These are phyloP conservation scores for Coemansia sp. DNA, from an alignment of 192 early-diverging fungal genomes.

Conservation along the genomic window DNA sequence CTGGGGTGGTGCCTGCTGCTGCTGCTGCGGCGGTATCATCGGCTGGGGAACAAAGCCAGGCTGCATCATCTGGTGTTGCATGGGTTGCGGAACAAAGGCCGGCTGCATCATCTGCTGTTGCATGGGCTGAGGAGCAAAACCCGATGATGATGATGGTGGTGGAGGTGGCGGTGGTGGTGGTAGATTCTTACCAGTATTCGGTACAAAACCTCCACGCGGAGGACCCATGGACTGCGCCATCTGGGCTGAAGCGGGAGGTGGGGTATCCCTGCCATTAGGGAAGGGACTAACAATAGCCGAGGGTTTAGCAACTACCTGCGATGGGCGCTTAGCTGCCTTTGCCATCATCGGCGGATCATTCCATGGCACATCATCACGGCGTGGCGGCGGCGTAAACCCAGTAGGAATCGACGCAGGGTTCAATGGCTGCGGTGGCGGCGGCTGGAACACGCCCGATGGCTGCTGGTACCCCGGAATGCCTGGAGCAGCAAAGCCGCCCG, in stretches of 20 bases:
- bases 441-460: constrained; percentile 18
- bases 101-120: constrained; percentile 35
- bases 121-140: constrained; percentile 5
- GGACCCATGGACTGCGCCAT: not conserved
- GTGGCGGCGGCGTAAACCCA: constrained; percentile 35
- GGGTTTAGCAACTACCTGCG: constrained; percentile 13
- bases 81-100: constrained; percentile 9
- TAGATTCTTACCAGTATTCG: constrained; percentile 12
- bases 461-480: constrained; percentile 13
- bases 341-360: constrained; percentile 34
- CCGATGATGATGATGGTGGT: not conserved
- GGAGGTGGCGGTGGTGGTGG: constrained; percentile 3
- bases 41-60: constrained; percentile 26
- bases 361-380: constrained; percentile 30
- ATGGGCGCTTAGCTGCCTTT: constrained; percentile 29
- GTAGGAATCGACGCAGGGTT: constrained; percentile 41
- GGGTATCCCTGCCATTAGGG: constrained; percentile 37
- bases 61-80: constrained; percentile 10
- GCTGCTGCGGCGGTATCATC: constrained; percentile 25
- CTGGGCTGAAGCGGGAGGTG: constrained; percentile 24
- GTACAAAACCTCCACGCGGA: constrained; percentile 10
- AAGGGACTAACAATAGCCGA: constrained; percentile 40
- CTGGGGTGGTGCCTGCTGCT: constrained; percentile 15
- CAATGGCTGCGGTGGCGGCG: constrained; percentile 45
- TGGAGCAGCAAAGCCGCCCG: constrained; percentile 16